Conservation (phyloP, 495 filamentous ascomycete genomes). For the Aspergillus sclerotiicarbonarius region DNA sequence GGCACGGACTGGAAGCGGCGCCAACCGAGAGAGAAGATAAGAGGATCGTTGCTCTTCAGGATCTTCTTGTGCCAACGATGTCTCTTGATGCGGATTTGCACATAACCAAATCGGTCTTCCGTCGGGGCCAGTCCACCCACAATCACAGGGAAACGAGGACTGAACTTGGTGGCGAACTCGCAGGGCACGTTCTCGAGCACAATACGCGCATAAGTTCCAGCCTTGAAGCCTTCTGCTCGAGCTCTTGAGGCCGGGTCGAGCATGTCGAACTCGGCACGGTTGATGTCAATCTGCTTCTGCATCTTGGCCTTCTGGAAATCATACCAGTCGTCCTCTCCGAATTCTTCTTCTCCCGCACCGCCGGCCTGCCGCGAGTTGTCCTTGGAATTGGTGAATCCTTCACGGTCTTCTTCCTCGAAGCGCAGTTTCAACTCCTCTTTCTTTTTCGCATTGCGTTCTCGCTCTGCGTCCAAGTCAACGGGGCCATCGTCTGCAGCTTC, state of each 20-base stretch:
- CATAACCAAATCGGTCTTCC: conserved; percentile 91
- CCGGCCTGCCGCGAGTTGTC: conserved; percentile 62
- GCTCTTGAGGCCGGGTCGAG: conserved; percentile 78
- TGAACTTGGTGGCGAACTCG: conserved; percentile 88
- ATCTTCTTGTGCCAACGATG: conserved; percentile 99
- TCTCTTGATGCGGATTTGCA: conserved; percentile 92
- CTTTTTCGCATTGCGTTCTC: conserved; percentile 81
- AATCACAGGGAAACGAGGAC: conserved; percentile 79
- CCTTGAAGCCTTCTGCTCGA: conserved; percentile 82
- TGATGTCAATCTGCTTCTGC: conserved; percentile 92
- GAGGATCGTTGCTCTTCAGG: conserved; percentile 92
- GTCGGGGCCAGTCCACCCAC: conserved; percentile 86
- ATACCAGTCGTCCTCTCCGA: conserved; percentile 98
- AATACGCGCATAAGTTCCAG: conserved; percentile 91
- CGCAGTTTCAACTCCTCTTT: conserved; percentile 93
- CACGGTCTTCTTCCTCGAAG: conserved; percentile 95
- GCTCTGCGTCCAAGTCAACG: conserved; percentile 70
- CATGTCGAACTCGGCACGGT: conserved; percentile 83
- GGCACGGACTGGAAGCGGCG: conserved; percentile 89
- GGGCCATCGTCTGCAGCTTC: conserved; percentile 34
- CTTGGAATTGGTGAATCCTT: conserved; percentile 87
- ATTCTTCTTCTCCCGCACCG: conserved; percentile 63
- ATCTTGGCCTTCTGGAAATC: conserved; percentile 92
- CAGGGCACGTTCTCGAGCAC: conserved; percentile 83
- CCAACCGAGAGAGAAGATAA: conserved; percentile 98